Base-by-base conservation (phyloP, 1,139 yeast species). In the Candida tunisiensis region DNA sequence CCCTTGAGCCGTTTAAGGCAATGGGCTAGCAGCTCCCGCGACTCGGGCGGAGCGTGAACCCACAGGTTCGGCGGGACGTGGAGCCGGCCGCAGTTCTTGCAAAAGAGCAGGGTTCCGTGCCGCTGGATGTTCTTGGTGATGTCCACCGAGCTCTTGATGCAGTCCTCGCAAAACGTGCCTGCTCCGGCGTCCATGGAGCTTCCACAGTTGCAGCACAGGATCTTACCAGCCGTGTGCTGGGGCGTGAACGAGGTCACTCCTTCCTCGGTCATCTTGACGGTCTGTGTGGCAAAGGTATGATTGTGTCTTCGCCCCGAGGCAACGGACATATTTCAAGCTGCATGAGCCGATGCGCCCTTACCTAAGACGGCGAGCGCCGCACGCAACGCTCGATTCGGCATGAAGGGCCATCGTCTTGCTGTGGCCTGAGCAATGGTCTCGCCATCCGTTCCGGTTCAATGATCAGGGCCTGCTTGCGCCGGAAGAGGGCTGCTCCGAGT, bases 191-290 rank as follows among this genome's bases (percentile, higher is more conserved):
- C 92, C 77, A 88, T 83, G 28, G 94, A 91, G 33, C 79, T 83
- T 52, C 98, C 98, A 73, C 99, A 91, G 69, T 79, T 79, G 55
- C 93, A 85, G 62, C 99, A 88, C 32, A 88, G 65, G 37, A 91
- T 93, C 5, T 93, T 78, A 15, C 95, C 93, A 15, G 60, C 67
- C n/a, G 60, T 51, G 34, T 52, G 59, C 19, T 41, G 44, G 10
- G 58, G 58, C 14, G 39, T 42, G 35, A 49, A 52, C 18, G 19
- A 8, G n/a, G n/a, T 4, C 19, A 17, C 19, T 9, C 19, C n/a
- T n/a, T n/a, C n/a, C n/a, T n/a, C n/a, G n/a, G n/a, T n/a, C n/a
- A n/a, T n/a, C n/a, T n/a, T n/a, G n/a, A n/a, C n/a, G n/a, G n/a
- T n/a, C n/a, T n/a, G n/a, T n/a, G n/a, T n/a, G n/a, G n/a, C n/a